Conservation (phyloP, 2,329 filamentous ascomycete genomes). For the Fusarium fracticaudum region DNA sequence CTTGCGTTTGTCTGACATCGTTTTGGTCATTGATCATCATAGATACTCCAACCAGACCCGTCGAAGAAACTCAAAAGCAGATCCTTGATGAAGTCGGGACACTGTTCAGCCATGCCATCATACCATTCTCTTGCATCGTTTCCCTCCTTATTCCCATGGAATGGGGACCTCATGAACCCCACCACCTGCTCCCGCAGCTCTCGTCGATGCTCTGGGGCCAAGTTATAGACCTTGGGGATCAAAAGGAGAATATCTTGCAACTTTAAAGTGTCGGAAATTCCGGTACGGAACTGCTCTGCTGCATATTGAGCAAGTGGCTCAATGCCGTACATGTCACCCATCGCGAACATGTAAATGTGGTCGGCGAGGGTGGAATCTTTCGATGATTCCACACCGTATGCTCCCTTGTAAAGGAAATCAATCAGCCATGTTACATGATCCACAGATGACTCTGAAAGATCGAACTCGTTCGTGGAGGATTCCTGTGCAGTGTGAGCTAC, state of each 20-base stretch:
- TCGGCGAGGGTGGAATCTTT: background rate
- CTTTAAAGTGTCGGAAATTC: rapidly evolving
- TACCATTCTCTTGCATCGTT: background rate
- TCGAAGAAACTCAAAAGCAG: background rate
- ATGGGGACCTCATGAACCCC: background rate
- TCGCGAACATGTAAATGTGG: background rate
- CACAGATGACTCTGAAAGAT: background rate
- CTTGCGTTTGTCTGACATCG: background rate
- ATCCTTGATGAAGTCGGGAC: constrained; percentile 9
- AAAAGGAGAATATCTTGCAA: background rate
- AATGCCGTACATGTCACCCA: constrained; percentile 10
- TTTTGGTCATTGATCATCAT: too few species aligned
- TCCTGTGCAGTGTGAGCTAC: background rate
- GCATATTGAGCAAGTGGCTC: background rate
- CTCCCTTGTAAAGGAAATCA: constrained; percentile 6
- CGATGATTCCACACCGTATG: background rate
- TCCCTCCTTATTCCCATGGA: rapidly evolving
- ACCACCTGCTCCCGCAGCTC: background rate
- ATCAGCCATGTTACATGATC: background rate
- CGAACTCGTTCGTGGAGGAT: background rate
- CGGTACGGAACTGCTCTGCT: background rate
- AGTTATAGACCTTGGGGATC: background rate
- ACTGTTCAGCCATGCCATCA: background rate
- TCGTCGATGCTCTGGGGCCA: background rate
- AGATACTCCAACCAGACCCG: background rate